Conservation (phyloP, 352 stramenopile genomes). For the Phytophthora citrophthora region DNA sequence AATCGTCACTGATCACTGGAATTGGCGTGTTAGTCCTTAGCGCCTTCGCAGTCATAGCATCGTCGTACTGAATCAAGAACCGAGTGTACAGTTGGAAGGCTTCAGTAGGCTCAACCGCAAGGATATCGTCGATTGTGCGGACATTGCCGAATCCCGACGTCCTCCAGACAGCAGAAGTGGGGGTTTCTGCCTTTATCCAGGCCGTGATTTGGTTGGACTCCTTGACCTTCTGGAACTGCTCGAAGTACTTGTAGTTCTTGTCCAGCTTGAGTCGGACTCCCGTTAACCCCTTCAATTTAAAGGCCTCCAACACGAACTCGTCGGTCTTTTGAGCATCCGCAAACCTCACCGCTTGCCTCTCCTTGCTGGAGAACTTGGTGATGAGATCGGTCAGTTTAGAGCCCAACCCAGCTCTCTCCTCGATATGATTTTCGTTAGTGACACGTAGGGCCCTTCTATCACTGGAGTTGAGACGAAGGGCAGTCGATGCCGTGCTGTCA, state of each 20-base stretch:
- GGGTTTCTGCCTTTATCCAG: not conserved
- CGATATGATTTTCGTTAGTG: no score
- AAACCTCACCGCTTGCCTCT: not conserved
- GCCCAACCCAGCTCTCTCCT: no score
- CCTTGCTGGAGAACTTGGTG: not conserved
- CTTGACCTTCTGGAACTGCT: not conserved
- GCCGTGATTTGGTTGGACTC: not conserved
- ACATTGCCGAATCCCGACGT: not conserved
- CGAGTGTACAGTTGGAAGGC: not conserved
- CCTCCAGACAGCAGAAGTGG: not conserved
- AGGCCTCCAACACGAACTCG: not conserved
- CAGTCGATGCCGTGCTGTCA: no score
- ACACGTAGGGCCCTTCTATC: no score
- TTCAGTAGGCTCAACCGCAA: not conserved
- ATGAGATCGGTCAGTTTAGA: no score
- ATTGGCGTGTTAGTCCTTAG: not conserved
- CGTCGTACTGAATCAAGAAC: not conserved
- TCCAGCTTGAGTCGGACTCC: not conserved
- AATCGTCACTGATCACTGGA: not conserved
- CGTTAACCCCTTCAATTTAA: not conserved
- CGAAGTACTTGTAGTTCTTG: slow-evolving; percentile 5
- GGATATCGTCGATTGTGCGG: not conserved
- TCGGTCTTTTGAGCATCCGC: not conserved
- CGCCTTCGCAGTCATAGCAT: not conserved
- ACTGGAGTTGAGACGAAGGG: no score